These are phyloP conservation scores for Beta lomatogona DNA, from an alignment of 179 eudicot species.

Conservation along the genomic window DNA sequence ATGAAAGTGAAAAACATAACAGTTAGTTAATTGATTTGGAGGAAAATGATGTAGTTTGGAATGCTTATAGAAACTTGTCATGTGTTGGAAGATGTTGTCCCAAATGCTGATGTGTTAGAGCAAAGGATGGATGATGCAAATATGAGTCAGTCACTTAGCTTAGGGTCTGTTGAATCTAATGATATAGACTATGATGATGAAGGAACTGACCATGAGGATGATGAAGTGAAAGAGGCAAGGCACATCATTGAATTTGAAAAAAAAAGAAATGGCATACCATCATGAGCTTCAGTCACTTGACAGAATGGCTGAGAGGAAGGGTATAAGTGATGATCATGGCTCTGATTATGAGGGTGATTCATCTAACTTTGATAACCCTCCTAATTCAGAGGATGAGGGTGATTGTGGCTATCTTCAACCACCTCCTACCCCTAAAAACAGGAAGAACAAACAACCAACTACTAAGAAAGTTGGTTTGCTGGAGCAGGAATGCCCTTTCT, in stretches of 20 bases:
- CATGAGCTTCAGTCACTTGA: not conserved
- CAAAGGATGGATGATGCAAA: no score
- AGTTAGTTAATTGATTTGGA: no score
- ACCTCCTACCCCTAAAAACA: not conserved
- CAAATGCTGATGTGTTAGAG: no score
- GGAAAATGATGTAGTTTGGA: no score
- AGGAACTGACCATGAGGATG: not conserved
- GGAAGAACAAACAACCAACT: not conserved
- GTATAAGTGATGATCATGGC: not conserved
- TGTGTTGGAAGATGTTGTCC: no score
- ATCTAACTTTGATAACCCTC: not conserved
- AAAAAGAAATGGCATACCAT: not conserved
- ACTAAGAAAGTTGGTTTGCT: not conserved
- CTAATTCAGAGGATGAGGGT: not conserved
- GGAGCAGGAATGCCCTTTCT: not conserved
- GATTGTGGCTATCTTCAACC: not conserved
- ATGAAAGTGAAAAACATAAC: no score
- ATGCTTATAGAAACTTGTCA: no score
- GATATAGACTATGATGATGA: slow-evolving; percentile 1
- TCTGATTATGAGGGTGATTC: not conserved
- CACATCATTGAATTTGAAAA: not conserved
- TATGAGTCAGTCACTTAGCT: no score
- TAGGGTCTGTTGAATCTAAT: not conserved
- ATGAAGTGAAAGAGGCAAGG: slow-evolving; percentile 2
- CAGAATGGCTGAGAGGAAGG: not conserved